Conservation (phyloP, 73 alveolate genomes). For the Paramecium primaurelia region DNA sequence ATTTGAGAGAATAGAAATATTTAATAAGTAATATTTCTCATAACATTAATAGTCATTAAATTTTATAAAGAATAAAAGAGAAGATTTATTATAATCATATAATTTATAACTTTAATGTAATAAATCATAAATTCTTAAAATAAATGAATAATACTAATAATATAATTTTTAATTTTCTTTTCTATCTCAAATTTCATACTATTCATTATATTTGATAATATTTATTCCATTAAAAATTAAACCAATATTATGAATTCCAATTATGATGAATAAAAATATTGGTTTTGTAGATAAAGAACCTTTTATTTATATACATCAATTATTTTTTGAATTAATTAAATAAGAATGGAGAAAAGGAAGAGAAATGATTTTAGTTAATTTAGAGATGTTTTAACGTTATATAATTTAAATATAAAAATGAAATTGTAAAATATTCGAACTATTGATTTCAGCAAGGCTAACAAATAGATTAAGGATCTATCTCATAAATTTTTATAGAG, state of each 20-base stretch:
- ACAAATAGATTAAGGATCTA: not conserved
- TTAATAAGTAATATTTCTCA: too few relatives aligned
- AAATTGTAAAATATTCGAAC: not conserved
- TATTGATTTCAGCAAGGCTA: slow-evolving; percentile 6
- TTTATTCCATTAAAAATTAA: too few relatives aligned
- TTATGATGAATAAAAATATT: not conserved
- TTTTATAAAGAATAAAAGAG: too few relatives aligned
- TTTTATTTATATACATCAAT: not conserved
- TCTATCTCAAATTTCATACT: too few relatives aligned
- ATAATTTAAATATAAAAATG: not conserved
- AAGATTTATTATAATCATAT: too few relatives aligned
- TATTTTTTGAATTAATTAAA: not conserved
- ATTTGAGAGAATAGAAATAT: too few relatives aligned
- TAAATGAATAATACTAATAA: too few relatives aligned
- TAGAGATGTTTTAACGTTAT: not conserved
- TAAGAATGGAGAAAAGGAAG: not conserved
- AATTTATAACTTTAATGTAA: too few relatives aligned
- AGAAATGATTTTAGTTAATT: not conserved
- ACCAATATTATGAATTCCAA: not conserved
- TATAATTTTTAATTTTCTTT: too few relatives aligned
- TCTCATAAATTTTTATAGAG: not conserved
- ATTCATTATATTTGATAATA: not conserved
- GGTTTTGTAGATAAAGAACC: not conserved
- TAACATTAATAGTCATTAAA: too few relatives aligned
- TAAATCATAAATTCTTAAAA: too few relatives aligned